These are phyloP conservation scores for Vaccinium myrtillus DNA, from an alignment of 148 eudicot genomes.

Conservation along the genomic window DNA sequence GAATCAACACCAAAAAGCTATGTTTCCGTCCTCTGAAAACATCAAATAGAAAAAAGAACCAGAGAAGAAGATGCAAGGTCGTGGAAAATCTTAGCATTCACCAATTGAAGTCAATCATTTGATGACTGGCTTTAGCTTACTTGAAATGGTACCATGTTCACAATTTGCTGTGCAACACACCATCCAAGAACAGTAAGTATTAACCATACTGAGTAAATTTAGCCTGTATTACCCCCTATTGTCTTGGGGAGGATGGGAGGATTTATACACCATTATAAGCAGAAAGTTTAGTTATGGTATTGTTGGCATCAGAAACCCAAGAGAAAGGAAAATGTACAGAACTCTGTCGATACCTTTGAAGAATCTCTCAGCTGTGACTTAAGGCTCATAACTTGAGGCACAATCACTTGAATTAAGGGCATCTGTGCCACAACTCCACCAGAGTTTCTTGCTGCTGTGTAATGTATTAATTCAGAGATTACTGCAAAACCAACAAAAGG, in stretches of 20 bases:
- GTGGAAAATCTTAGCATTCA: background rate
- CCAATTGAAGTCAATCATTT: background rate
- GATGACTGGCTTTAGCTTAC: background rate
- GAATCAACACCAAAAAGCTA: background rate
- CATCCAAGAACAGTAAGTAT: background rate
- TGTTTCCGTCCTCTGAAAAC: background rate
- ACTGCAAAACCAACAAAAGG: conserved; percentile 47
- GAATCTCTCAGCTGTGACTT: conserved; percentile 77
- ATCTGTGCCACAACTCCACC: conserved; percentile 65
- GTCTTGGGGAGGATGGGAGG: background rate
- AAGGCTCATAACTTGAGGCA: conserved; percentile 87
- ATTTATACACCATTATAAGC: conserved; percentile 1
- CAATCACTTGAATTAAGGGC: conserved; percentile 87
- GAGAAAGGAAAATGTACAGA: background rate
- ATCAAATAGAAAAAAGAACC: background rate
- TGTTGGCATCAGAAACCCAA: background rate
- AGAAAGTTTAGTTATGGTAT: background rate
- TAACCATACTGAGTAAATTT: background rate
- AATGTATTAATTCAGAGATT: conserved; percentile 91
- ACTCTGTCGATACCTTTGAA: conserved; percentile 61
- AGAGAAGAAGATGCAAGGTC: background rate
- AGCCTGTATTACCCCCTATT: background rate
- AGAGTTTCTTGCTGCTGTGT: conserved; percentile 67
- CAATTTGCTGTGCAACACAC: background rate
- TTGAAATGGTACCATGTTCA: background rate